These are phyloP conservation scores for Crithidia acanthocephali DNA, from an alignment of 208 protist genomes.

Conservation along the genomic window DNA sequence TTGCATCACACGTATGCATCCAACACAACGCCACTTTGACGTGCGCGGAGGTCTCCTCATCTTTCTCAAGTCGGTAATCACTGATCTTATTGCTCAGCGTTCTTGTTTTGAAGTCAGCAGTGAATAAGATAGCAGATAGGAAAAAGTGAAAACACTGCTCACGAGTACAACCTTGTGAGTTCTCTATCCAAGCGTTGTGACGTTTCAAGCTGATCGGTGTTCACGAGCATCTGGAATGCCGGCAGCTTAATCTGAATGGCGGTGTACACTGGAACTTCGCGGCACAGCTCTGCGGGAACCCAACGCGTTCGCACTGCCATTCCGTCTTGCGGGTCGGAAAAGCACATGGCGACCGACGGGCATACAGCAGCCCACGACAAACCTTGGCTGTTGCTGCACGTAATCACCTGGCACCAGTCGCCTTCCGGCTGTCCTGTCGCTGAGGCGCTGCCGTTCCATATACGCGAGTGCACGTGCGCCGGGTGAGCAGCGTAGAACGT, in stretches of 20 bases:
- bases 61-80: too few relatives aligned
- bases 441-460: not conserved
- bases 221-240: slow-evolving; percentile 3
- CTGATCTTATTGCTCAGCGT: too few relatives aligned
- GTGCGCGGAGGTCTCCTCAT: too few relatives aligned
- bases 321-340: not conserved
- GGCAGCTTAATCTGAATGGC: not conserved
- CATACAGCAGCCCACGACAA: slow-evolving; percentile 13
- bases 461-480: not conserved
- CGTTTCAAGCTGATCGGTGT: not conserved
- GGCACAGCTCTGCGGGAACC: not conserved
- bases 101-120: too few relatives aligned
- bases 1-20: too few relatives aligned
- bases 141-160: too few relatives aligned
- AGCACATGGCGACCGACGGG: slow-evolving; percentile 1
- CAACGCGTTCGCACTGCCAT: not conserved
- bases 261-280: not conserved
- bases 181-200: not conserved
- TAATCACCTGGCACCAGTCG: not conserved
- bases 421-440: not conserved
- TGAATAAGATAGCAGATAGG: too few relatives aligned
- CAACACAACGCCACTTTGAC: too few relatives aligned
- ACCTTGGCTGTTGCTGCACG: not conserved
- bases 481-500: slow-evolving; percentile 17
- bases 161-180: too few relatives aligned